A percentile compares a stretch with the other conserved stretches of the same genome.
These are phyloP conservation scores for Aspergillus hancockii DNA, from an alignment of 495 filamentous ascomycete genomes.

Conservation along the genomic window DNA sequence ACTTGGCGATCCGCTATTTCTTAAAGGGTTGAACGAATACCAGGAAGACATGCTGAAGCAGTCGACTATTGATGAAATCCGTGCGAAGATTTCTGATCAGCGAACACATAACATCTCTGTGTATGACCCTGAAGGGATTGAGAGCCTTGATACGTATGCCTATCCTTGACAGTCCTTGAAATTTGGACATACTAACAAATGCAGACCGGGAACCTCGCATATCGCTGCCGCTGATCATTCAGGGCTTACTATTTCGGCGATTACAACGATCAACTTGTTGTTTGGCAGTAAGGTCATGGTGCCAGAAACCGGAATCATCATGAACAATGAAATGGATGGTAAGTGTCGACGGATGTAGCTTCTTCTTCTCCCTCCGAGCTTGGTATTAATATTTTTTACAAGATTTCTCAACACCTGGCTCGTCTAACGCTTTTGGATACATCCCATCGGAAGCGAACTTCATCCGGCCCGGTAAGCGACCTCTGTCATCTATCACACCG, in stretches of 20 bases:
- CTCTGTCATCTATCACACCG: slow-evolving; percentile 77
- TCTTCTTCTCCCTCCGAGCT: slow-evolving; percentile 5
- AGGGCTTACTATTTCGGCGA: slow-evolving; percentile 71
- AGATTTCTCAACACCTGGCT: slow-evolving; percentile 76
- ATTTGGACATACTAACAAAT: slow-evolving; percentile 1
- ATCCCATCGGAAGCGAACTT: slow-evolving; percentile 78
- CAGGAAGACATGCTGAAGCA: slow-evolving; percentile 65
- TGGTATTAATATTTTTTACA: not conserved
- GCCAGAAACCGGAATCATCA: slow-evolving; percentile 79
- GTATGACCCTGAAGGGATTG: slow-evolving; percentile 68
- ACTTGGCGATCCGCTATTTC: slow-evolving; percentile 78
- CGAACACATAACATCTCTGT: slow-evolving; percentile 64
- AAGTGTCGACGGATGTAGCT: slow-evolving; percentile 10
- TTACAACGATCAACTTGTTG: slow-evolving; percentile 81
- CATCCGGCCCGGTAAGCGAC: slow-evolving; percentile 77
- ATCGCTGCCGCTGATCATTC: slow-evolving; percentile 67
- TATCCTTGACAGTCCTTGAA: not conserved
- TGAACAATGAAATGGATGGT: slow-evolving; percentile 96
- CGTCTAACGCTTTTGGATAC: slow-evolving; percentile 79
- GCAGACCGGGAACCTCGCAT: slow-evolving; percentile 71
- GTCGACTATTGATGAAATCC: slow-evolving; percentile 56
- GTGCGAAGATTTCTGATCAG: slow-evolving; percentile 67
- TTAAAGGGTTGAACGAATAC: slow-evolving; percentile 61
- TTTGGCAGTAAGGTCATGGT: slow-evolving; percentile 80
- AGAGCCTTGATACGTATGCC: slow-evolving; percentile 59